A percentile compares a stretch with the other conserved stretches of the same genome.
These are phyloP conservation scores for Vicia villosa DNA, from an alignment of 306 rosid genomes.

Conservation along the genomic window DNA sequence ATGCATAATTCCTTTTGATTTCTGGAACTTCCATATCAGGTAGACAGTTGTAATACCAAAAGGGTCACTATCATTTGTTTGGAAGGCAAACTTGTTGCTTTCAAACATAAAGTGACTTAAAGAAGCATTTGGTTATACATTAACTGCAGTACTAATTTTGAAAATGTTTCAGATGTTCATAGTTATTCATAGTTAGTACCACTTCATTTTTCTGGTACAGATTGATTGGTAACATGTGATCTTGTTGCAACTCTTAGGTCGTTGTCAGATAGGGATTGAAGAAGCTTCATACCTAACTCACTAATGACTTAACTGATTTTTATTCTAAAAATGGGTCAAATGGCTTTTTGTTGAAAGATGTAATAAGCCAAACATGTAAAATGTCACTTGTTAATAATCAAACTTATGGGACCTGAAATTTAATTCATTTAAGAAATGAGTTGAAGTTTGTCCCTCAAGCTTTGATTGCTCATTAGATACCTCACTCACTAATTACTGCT, in stretches of 20 bases:
- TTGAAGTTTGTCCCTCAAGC: conserved; percentile 9
- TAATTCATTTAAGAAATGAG: background rate
- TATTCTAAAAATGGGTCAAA: background rate
- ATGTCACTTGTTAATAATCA: background rate
- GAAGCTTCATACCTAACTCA: conserved; percentile 29
- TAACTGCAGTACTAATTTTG: background rate
- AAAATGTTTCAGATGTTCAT: background rate
- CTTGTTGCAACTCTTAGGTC: conserved; percentile 32
- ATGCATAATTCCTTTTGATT: conserved; percentile 1
- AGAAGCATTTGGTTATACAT: conserved; percentile 18
- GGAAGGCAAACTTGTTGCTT: conserved; percentile 16
- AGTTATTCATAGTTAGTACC: conserved; percentile 31
- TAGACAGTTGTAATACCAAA: background rate
- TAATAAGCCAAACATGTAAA: background rate
- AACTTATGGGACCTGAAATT: background rate
- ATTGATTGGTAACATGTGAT: conserved; percentile 34
- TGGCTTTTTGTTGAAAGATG: conserved; percentile 11
- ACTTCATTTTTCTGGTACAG: conserved; percentile 34
- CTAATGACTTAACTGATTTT: conserved; percentile 1
- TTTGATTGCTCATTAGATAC: conserved; percentile 8
- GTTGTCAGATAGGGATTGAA: conserved; percentile 34
- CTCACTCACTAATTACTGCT: background rate
- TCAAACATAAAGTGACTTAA: background rate
- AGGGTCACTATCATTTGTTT: background rate
- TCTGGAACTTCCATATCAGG: conserved; percentile 6